A percentile compares a stretch with the other conserved stretches of the same genome.
These are phyloP conservation scores for Leccinum pachyderme DNA, from an alignment of 1,284 basidiomycete species.

Conservation along the genomic window DNA sequence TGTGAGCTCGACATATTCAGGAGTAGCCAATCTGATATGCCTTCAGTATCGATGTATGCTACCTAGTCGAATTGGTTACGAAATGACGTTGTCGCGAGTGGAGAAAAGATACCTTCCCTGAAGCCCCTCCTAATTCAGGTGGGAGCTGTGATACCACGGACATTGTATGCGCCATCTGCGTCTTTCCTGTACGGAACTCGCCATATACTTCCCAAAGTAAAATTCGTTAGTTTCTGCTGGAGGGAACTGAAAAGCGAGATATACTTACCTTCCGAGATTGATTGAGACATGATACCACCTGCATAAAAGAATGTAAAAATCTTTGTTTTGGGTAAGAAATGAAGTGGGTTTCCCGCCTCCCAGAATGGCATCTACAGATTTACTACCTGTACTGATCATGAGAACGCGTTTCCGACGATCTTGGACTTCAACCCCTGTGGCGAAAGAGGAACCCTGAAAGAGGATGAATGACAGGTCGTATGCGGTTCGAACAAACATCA, in stretches of 20 bases:
- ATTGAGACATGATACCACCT: conserved; percentile 88
- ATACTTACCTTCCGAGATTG: conserved; percentile 79
- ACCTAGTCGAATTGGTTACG: conserved; percentile 48
- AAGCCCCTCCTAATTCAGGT: conserved; percentile 83
- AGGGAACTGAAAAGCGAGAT: not conserved
- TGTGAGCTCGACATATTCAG: conserved; percentile 5
- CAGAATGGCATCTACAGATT: conserved; percentile 83
- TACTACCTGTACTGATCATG: conserved; percentile 85
- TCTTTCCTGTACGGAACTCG: conserved; percentile 84
- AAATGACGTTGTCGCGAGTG: not conserved
- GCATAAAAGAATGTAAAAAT: not conserved
- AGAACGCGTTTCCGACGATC: conserved; percentile 80
- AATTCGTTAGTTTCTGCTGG: not conserved
- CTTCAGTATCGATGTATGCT: conserved; percentile 92
- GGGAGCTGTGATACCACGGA: conserved; percentile 88
- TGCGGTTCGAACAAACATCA: not conserved
- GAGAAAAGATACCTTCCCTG: conserved; percentile 64
- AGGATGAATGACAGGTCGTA: conserved; percentile 2
- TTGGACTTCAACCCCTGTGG: conserved; percentile 86
- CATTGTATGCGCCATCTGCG: conserved; percentile 90
- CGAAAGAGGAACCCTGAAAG: conserved; percentile 78
- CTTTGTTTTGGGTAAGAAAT: not conserved
- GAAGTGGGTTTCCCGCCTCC: conserved; percentile 54
- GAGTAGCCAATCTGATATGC: conserved; percentile 32
- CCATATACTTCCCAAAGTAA: conserved; percentile 58